Evolutionary conservation across 2,329 filamentous ascomycete species (phyloP).

Genomic region (Colletotrichum cereale): DNA sequence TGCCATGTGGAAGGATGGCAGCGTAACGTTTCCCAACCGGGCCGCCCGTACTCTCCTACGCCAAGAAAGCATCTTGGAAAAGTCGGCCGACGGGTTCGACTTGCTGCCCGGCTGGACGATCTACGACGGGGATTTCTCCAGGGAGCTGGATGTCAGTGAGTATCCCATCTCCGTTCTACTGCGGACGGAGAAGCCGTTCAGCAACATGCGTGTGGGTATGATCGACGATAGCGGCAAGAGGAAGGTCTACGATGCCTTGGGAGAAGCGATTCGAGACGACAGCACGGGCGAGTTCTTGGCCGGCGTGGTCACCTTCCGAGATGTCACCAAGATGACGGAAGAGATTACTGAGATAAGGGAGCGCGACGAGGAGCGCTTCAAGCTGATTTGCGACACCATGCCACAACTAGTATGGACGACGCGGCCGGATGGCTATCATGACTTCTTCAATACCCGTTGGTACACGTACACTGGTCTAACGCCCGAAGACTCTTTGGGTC

Average conservation of each 20-base stretch:
- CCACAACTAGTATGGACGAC: slow-evolving; percentile 82
- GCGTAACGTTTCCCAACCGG: slow-evolving; percentile 79
- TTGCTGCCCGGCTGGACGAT: slow-evolving; percentile 71
- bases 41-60: slow-evolving; percentile 69
- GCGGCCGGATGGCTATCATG: slow-evolving; percentile 72
- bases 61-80: slow-evolving; percentile 55
- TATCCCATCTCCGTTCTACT: slow-evolving; percentile 76
- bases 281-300: slow-evolving; percentile 79
- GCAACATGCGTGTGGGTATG: slow-evolving; percentile 72
- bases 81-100: slow-evolving; percentile 62
- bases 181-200: slow-evolving; percentile 70
- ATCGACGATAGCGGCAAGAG: slow-evolving; percentile 64
- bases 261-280: slow-evolving; percentile 76
- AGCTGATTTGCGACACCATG: slow-evolving; percentile 80
- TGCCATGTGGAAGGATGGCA: slow-evolving; percentile 85
- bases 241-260: slow-evolving; percentile 73
- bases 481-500: slow-evolving; percentile 71
- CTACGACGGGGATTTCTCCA: slow-evolving; percentile 76
- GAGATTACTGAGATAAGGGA: slow-evolving; percentile 78
- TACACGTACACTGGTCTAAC: slow-evolving; percentile 81
- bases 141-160: slow-evolving; percentile 67
- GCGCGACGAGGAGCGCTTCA: slow-evolving; percentile 80
- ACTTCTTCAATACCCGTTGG: slow-evolving; percentile 85
- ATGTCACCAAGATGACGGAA: slow-evolving; percentile 78
- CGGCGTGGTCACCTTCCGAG: slow-evolving; percentile 77